Base-by-base conservation (phyloP, 2,329 filamentous ascomycete species). In the Lecanosticta acicola region DNA sequence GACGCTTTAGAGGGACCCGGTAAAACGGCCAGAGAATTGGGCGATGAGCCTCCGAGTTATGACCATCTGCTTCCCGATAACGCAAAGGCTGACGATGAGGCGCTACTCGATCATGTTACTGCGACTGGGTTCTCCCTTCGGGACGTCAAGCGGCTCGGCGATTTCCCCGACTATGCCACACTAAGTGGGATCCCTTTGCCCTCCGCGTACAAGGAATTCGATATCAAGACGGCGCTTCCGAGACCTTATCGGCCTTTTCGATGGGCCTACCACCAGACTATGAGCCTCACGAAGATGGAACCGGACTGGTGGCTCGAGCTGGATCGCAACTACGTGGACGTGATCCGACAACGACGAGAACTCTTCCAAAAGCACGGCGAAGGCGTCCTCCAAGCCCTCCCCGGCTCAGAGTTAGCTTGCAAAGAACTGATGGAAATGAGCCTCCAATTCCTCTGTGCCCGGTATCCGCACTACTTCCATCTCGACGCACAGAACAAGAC, bases 401-500 rank as follows among this genome's bases (percentile, higher is more conserved):
- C 86, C 0, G 87, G 87, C 1, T 84, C 83, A 0, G 85, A 93
- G 57, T 71, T 93, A 0, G 87, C 82, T 0, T 87, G 84, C 62
- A 89, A 88, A 61, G 88, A 94, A 59, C 71, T 93, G 4, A 90
- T 93, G 87, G 88, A 94, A 65, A 89, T 91, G 80, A 76, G 74
- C 2, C 56, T 94, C 3, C 85, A 91, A 54, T 94, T 91, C 55
- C 67, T 91, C n/a, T 85, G 80, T 50, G 75, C 79, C 3, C 76
- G 87, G 3, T 94, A 94, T 59, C 87, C 88, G 0, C 76, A 81
- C 4, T 81, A 85, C 55, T 94, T 94, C 64, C 70, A 71, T 3
- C 62, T 87, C 0, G 74, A 75, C 44, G 57, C 59, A 1, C 69
- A 79, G 16, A 76, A 74, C 3, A 75, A 71, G 32, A 62, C 77